Conservation (phyloP, 805 yeast genomes). For the Cyberlindnera veronae region DNA sequence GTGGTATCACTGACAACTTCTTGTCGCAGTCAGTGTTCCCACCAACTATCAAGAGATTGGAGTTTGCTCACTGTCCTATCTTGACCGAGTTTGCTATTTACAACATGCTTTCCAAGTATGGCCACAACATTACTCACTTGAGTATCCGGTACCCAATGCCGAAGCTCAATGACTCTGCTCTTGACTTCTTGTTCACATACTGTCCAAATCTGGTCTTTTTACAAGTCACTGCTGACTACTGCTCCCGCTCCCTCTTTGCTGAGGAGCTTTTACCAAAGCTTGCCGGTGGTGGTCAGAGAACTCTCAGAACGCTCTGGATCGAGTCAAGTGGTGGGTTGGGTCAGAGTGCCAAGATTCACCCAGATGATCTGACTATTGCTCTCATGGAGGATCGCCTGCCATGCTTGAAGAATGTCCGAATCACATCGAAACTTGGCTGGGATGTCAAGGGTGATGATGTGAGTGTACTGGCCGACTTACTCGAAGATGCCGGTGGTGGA, state of each 20-base stretch:
- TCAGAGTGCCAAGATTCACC: conserved; percentile 76
- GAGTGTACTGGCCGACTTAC: conserved; percentile 57
- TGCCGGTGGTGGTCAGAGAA: conserved; percentile 33
- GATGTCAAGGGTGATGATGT: conserved; percentile 59
- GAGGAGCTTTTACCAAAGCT: conserved; percentile 38
- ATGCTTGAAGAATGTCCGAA: conserved; percentile 52
- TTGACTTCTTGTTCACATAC: conserved; percentile 68
- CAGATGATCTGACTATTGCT: conserved; percentile 86
- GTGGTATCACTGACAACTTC: conserved; percentile 85
- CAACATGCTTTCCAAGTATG: conserved; percentile 58
- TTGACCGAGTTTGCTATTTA: conserved; percentile 64
- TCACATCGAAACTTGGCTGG: conserved; percentile 87
- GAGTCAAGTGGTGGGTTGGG: conserved; percentile 88
- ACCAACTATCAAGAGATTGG: conserved; percentile 59
- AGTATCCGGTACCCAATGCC: conserved; percentile 90
- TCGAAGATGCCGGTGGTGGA: conserved; percentile 80
- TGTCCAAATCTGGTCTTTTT: conserved; percentile 71
- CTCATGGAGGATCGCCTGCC: conserved; percentile 77
- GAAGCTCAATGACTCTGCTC: conserved; percentile 57
- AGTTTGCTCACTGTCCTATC: conserved; percentile 85
- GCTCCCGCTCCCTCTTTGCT: conserved; percentile 44
- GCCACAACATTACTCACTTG: conserved; percentile 58
- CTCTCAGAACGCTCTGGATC: conserved; percentile 60
- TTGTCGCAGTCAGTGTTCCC: conserved; percentile 72
- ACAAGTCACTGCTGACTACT: conserved; percentile 78